Evolutionary conservation across 1,284 basidiomycete genomes (phyloP).

Genomic region (Mycena citricolor): DNA sequence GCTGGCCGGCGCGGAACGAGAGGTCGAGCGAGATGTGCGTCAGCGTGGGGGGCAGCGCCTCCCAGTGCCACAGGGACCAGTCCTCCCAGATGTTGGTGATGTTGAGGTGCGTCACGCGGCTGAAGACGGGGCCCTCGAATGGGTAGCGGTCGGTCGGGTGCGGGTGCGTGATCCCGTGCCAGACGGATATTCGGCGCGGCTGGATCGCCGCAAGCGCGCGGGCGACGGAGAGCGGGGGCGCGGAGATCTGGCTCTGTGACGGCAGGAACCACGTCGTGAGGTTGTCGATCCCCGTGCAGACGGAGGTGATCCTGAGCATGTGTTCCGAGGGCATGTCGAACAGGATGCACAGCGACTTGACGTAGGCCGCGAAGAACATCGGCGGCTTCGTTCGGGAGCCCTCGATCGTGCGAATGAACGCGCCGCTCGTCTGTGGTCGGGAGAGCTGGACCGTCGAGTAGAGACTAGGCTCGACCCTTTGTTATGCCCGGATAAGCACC

Average conservation of each 20-base stretch:
- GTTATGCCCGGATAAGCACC: neutral
- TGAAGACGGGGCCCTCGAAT: slow-evolving; percentile 16
- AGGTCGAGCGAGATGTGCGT: slow-evolving; percentile 23
- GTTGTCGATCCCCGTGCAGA: slow-evolving; percentile 28
- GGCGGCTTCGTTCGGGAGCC: slow-evolving; percentile 28
- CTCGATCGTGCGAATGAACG: slow-evolving; percentile 31
- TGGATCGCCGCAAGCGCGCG: slow-evolving; percentile 12
- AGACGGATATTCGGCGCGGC: slow-evolving; percentile 12
- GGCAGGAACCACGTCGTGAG: slow-evolving; percentile 32
- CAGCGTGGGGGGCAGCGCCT: slow-evolving; percentile 3
- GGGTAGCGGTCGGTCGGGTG: too few relatives aligned
- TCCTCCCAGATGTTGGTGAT: slow-evolving; percentile 22
- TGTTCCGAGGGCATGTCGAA: slow-evolving; percentile 29
- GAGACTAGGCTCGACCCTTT: slow-evolving; percentile 32
- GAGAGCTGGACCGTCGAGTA: slow-evolving; percentile 30
- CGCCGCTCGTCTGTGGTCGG: slow-evolving; percentile 28
- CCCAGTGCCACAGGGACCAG: slow-evolving; percentile 16
- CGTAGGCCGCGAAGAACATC: slow-evolving; percentile 29
- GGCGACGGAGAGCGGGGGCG: slow-evolving; percentile 3
- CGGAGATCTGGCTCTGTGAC: neutral
- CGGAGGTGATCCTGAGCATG: slow-evolving; percentile 26
- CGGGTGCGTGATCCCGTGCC: slow-evolving; percentile 18
- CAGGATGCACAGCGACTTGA: slow-evolving; percentile 32
- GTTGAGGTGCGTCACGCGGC: slow-evolving; percentile 15
- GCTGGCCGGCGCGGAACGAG: slow-evolving; percentile 14